Evolutionary conservation across 768 basidiomycete species (phyloP).

Genomic region (Dacryopinax spathularia): DNA sequence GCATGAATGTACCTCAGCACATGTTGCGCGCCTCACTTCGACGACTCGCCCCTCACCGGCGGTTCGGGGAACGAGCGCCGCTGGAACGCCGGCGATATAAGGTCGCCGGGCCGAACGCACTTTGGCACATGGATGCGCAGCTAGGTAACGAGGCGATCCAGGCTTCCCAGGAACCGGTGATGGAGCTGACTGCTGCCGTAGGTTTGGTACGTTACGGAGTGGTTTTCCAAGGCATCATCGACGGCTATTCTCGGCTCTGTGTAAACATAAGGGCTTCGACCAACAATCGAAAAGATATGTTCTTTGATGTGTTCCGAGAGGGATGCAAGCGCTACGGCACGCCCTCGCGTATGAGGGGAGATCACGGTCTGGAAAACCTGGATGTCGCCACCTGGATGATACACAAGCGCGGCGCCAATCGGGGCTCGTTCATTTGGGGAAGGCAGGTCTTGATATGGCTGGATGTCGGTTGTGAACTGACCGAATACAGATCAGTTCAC

Average conservation of each 20-base stretch:
- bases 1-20: not conserved
- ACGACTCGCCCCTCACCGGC: not conserved
- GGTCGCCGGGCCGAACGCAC: not conserved
- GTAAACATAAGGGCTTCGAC: not conserved
- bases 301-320: constrained; percentile 17
- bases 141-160: not conserved
- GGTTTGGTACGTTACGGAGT: not conserved
- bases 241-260: not conserved
- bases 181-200: not conserved
- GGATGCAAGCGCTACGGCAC: constrained; percentile 4
- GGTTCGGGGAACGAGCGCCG: not conserved
- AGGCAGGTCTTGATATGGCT: not conserved
- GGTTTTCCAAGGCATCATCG: not conserved
- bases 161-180: not conserved
- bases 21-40: not conserved
- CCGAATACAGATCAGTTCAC: not conserved
- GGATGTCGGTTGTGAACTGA: not conserved
- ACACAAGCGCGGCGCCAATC: not conserved
- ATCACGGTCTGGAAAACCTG: constrained; percentile 6
- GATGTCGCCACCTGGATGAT: constrained; percentile 9
- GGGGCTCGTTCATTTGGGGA: constrained; percentile 10
- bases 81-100: not conserved
- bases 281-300: constrained; percentile 18
- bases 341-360: not conserved
- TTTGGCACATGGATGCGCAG: not conserved